phyloP scores from a whole-genome alignment of 169 alveolate genomes.

The Eimeria maxima region DNA sequence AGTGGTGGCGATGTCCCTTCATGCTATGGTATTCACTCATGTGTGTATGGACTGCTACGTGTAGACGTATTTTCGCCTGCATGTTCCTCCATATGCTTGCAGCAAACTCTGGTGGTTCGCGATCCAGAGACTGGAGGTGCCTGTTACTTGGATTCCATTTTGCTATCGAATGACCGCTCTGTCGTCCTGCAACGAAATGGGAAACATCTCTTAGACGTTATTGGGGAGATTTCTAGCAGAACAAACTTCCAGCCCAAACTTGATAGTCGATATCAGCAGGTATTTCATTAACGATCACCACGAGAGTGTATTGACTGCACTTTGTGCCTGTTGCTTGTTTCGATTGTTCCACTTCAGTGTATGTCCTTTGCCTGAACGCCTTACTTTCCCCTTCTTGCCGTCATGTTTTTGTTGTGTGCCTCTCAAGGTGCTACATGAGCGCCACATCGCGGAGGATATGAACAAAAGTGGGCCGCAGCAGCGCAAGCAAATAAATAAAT shows the following conservation, averaged over 20 bases:
- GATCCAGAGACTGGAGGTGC: slow-evolving; percentile 43
- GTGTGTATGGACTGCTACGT: background rate
- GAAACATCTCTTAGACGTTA: slow-evolving; percentile 4
- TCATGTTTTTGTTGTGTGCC: background rate
- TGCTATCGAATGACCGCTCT: background rate
- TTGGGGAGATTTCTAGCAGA: slow-evolving; percentile 11
- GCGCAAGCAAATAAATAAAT: background rate
- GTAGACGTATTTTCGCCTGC: background rate
- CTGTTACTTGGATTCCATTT: background rate
- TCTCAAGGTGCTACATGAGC: slow-evolving; percentile 5
- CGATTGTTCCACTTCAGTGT: background rate
- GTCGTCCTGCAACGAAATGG: slow-evolving; percentile 46
- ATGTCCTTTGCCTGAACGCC: background rate
- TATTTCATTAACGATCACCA: background rate
- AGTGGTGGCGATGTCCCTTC: too few relatives aligned
- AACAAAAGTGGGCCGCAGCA: slow-evolving; percentile 2
- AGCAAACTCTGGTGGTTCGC: slow-evolving; percentile 25
- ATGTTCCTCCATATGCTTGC: background rate
- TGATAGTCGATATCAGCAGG: slow-evolving; percentile 35
- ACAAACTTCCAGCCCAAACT: slow-evolving; percentile 45
- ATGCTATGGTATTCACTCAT: too few relatives aligned
- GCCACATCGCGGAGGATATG: slow-evolving; percentile 36
- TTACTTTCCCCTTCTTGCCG: background rate
- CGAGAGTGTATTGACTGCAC: background rate
- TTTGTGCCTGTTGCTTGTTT: background rate